phyloP scores from a whole-genome alignment of 176 grass and related monocot species.

The Metroxylon sagu region DNA sequence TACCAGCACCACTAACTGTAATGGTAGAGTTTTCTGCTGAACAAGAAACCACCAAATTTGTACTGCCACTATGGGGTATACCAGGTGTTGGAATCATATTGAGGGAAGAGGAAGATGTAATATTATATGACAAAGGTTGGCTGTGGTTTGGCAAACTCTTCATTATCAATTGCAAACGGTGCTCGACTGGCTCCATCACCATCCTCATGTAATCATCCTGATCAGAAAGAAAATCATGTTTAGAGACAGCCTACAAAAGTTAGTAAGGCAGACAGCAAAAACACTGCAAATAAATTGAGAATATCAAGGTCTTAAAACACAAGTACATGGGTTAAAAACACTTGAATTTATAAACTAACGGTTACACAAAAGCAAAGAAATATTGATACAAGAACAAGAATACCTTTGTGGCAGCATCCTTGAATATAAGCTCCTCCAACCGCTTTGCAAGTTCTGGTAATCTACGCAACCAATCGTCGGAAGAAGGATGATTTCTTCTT shows the following conservation, averaged over 20 bases:
- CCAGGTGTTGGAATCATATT: conserved; percentile 94
- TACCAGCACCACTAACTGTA: conserved; percentile 35
- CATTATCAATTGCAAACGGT: conserved; percentile 42
- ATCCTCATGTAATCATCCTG: conserved; percentile 74
- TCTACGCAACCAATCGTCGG: conserved; percentile 22
- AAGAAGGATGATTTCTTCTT: conserved; percentile 6
- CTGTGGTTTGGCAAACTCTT: conserved; percentile 31
- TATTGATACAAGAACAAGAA: conserved; percentile 2
- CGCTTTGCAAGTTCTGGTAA: conserved; percentile 30
- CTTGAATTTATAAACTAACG: conserved; percentile 2
- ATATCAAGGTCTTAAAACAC: no score
- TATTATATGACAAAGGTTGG: conserved; percentile 21
- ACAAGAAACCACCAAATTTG: conserved; percentile 44
- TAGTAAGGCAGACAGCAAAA: no score
- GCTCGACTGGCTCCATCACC: conserved; percentile 46
- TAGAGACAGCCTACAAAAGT: no score
- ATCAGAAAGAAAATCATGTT: conserved; percentile 19
- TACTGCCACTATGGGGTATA: conserved; percentile 47
- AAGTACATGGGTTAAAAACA: no score
- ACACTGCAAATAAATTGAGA: no score
- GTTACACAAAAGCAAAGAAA: conserved; percentile 11
- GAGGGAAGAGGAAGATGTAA: conserved; percentile 54
- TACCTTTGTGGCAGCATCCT: conserved; percentile 7
- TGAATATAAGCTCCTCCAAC: conserved; percentile 21
- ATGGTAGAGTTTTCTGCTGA: conserved; percentile 44